These are phyloP conservation scores for Cladosporium sp. DNA, from an alignment of 2,329 filamentous ascomycete genomes.

Conservation along the genomic window DNA sequence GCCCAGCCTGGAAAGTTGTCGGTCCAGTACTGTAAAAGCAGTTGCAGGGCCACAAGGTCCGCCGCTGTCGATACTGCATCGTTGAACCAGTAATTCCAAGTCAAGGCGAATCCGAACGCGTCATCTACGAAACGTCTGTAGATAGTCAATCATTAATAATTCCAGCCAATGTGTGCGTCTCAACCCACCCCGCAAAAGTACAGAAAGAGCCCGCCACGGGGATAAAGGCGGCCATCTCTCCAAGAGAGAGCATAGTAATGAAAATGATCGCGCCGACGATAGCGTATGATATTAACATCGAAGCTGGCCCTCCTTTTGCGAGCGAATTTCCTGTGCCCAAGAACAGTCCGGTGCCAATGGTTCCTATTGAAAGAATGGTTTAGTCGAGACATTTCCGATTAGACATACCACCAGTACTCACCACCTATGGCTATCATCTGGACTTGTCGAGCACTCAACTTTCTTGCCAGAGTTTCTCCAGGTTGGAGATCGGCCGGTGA, in stretches of 20 bases:
- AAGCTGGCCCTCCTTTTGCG: constrained; percentile 50
- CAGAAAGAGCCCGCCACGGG: constrained; percentile 69
- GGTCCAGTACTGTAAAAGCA: constrained; percentile 57
- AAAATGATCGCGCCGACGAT: constrained; percentile 67
- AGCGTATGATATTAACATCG: constrained; percentile 64
- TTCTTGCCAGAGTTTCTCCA: constrained; percentile 39
- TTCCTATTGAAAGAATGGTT: constrained; percentile 25
- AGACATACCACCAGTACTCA: constrained; percentile 52
- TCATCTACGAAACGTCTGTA: constrained; percentile 66
- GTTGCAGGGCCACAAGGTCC: constrained; percentile 54
- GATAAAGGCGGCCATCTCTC: constrained; percentile 79
- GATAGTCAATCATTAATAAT: constrained; percentile 27
- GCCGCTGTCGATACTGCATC: constrained; percentile 56
- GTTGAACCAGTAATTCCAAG: constrained; percentile 61
- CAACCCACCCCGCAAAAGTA: constrained; percentile 40
- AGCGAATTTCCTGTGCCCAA: constrained; percentile 54
- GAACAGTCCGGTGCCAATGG: constrained; percentile 37
- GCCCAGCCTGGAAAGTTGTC: constrained; percentile 58
- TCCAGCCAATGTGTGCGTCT: not conserved
- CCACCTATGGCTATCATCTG: constrained; percentile 66
- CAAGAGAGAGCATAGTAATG: constrained; percentile 71
- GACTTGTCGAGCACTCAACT: constrained; percentile 50
- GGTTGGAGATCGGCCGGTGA: not conserved
- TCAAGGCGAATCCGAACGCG: constrained; percentile 69
- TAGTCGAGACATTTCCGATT: not conserved